Evolutionary conservation across 1,284 basidiomycete species (phyloP), one percentile per base, ranked within the genome.

Genomic region (Cutaneotrichosporon cutaneum): DNA sequence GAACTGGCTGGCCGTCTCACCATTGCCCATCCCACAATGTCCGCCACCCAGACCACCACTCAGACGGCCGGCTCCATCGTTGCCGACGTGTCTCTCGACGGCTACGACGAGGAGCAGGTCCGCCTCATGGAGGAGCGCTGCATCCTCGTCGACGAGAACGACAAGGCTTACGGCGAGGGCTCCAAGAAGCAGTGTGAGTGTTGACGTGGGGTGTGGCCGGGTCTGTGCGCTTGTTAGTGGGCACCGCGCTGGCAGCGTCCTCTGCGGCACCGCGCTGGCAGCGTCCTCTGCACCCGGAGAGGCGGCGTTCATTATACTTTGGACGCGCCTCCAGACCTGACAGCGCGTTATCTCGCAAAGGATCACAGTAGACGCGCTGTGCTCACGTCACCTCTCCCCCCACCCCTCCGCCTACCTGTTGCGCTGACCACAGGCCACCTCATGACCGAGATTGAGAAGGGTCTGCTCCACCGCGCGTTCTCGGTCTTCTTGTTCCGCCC

Each of bases 401-500:
- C 11, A 7, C 24, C 24, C 10, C n/a, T 21, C 44, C 53, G 32
- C 53, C 18, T 22, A 9, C 30, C 21, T 33, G 30, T 18, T 7
- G n/a, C 14, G 18, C 55, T 48, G 47, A 47, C 47, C 22, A 22
- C 76, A 94, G 94, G 94, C 77, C 96, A 99, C 82, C 82, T 99
- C 57, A 99, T 99, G 95, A 88, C 90, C 78, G 96, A 96, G 80
- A 99, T 99, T 77, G 87, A 89, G 78, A 88, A 90, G 73, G 94
- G 94, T 30, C 86, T 99, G 32, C 86, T 99, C 36, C 96, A 99
- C 80, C 90, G 96, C 61, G 96, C 96, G 13, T 99, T 99, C 82
- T 97, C 94, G 68, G 93, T 90, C 50, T 99, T 99, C 79, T 85
- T 99, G 66, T 99, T 99, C 83, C 85, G 94, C 54, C 95, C 96